These are phyloP conservation scores for Amorphotheca resinae DNA, from an alignment of 495 filamentous ascomycete genomes.

Conservation along the genomic window DNA sequence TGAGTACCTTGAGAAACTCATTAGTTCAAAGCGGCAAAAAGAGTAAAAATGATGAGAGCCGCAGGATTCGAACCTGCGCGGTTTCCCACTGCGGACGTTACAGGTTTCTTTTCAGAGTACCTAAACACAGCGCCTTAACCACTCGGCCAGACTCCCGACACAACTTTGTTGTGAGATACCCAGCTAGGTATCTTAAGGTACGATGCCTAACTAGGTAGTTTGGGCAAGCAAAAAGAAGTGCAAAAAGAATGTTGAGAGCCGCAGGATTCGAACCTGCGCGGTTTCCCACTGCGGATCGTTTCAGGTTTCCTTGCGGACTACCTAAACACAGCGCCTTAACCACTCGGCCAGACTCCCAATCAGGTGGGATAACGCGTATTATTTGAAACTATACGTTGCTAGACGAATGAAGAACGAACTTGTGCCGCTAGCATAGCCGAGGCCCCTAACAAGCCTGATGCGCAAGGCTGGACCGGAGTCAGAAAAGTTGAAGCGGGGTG, in stretches of 20 bases:
- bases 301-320: conserved; percentile 12
- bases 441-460: too few relatives aligned
- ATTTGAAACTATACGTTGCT: conserved; percentile 1
- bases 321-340: conserved; percentile 42
- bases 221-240: too few relatives aligned
- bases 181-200: too few relatives aligned
- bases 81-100: conserved; percentile 24
- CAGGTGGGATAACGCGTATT: neutral
- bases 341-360: conserved; percentile 30
- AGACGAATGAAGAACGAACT: too few relatives aligned
- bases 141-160: conserved; percentile 29
- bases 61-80: conserved; percentile 34
- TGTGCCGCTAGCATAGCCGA: too few relatives aligned
- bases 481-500: neutral
- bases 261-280: conserved; percentile 34
- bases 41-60: conserved; percentile 21
- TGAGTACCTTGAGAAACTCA: too few relatives aligned
- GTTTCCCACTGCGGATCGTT: conserved; percentile 25
- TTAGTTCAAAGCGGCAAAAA: too few relatives aligned
- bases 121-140: conserved; percentile 42
- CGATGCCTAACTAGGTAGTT: too few relatives aligned
- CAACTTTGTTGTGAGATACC: too few relatives aligned
- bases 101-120: conserved; percentile 15
- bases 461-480: conserved; percentile 9
- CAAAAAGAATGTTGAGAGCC: too few relatives aligned